Percentiles rank a stretch among this genome's conserved stretches.
Conservation (phyloP, 805 yeast species). For the Wickerhamomyces silvicola region DNA sequence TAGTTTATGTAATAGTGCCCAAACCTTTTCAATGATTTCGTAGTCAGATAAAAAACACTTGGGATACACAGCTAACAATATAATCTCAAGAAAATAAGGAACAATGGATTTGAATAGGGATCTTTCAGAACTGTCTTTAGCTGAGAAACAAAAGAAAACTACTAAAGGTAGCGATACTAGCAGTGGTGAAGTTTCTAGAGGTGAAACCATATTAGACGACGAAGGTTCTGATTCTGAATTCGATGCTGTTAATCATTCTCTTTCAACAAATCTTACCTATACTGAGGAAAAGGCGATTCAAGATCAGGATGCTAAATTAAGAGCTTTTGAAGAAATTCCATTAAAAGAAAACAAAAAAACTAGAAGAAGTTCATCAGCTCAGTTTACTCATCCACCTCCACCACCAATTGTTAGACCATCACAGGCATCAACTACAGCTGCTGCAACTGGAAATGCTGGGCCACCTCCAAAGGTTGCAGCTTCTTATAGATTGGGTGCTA, state of each 20-base stretch:
- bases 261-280: slow-evolving; percentile 53
- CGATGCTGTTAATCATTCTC: slow-evolving; percentile 14
- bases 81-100: neutral
- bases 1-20: too few relatives aligned
- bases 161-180: neutral
- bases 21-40: neutral
- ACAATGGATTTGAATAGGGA: neutral
- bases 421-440: slow-evolving; percentile 17
- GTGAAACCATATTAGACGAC: slow-evolving; percentile 1
- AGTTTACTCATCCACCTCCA: slow-evolving; percentile 32
- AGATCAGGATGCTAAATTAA: slow-evolving; percentile 62
- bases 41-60: neutral
- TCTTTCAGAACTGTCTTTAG: slow-evolving; percentile 2
- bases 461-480: slow-evolving; percentile 11
- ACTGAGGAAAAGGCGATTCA: slow-evolving; percentile 58
- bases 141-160: neutral
- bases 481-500: slow-evolving; percentile 37
- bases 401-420: slow-evolving; percentile 25
- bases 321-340: slow-evolving; percentile 44
- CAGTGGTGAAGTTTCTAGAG: neutral
- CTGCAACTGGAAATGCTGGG: slow-evolving; percentile 13
- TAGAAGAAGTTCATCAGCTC: slow-evolving; percentile 31
- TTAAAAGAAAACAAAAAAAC: slow-evolving; percentile 21
- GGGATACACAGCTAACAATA: neutral
- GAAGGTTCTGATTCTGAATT: slow-evolving; percentile 16